Percentiles rank a stretch among this genome's conserved stretches.
These are phyloP conservation scores for Sphaerostilbella broomeana DNA, from an alignment of 2,329 filamentous ascomycete species.

Conservation along the genomic window DNA sequence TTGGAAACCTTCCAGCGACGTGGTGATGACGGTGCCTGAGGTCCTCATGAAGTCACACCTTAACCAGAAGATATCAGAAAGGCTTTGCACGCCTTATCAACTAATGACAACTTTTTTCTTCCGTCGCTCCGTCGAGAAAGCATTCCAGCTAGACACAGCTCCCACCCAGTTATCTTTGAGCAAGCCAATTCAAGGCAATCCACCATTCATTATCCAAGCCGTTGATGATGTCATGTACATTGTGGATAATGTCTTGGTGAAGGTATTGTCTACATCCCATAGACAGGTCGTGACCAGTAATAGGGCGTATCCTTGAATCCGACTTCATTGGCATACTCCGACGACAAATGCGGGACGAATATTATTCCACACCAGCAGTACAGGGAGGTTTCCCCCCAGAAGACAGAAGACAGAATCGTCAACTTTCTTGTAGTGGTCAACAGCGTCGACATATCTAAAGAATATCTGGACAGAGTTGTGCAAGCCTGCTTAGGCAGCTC, in stretches of 20 bases:
- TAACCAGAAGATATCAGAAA: slow-evolving; percentile 67
- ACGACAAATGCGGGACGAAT: slow-evolving; percentile 94
- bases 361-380: slow-evolving; percentile 73
- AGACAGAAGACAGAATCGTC: slow-evolving; percentile 82
- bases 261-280: slow-evolving; percentile 81
- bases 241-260: slow-evolving; percentile 82
- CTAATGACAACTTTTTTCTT: slow-evolving; percentile 95
- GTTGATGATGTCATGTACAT: slow-evolving; percentile 99
- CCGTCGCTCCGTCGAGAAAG: slow-evolving; percentile 90
- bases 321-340: slow-evolving; percentile 98
- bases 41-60: slow-evolving; percentile 76
- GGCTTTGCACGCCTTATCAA: slow-evolving; percentile 76
- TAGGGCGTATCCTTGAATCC: slow-evolving; percentile 74
- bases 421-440: slow-evolving; percentile 91
- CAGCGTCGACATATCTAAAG: slow-evolving; percentile 85
- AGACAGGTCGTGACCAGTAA: slow-evolving; percentile 71
- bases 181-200: slow-evolving; percentile 65
- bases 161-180: slow-evolving; percentile 74
- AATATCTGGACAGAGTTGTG: slow-evolving; percentile 89
- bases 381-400: slow-evolving; percentile 77
- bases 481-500: slow-evolving; percentile 52
- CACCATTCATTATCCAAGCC: slow-evolving; percentile 87
- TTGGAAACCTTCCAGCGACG: slow-evolving; percentile 50
- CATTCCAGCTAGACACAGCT: slow-evolving; percentile 90
- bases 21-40: slow-evolving; percentile 64